Base-by-base conservation (phyloP, 176 grass and related monocot species). In the Bonia amplexicaulis region DNA sequence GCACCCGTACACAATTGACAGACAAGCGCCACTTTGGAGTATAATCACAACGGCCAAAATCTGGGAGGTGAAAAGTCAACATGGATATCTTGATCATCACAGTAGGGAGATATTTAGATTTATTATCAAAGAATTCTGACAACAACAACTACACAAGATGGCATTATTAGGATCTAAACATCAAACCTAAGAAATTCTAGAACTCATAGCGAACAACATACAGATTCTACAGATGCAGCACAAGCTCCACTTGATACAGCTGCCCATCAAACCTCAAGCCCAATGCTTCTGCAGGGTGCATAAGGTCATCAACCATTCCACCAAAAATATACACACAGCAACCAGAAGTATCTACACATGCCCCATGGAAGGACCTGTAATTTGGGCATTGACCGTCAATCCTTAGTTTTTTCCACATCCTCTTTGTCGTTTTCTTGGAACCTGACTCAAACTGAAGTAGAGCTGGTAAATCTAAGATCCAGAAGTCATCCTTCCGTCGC, bases 361-460 rank as follows among this genome's bases (percentile, higher is more conserved):
- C 90, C 19, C 93, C 93, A 86, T 99, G 96, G 54, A 99, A 99
- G 40, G 96, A 95, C 76, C 96, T 80, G 53, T 85, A 99, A 55
- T 77, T 82, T 67, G 86, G 91, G 81, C 69, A 80, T 42, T 95
- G 91, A 54, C 96, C 96, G 61, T 93, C 93, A 41, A 94, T 79
- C 64, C 17, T 80, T 58, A 92, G 90, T 27, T 55, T 88, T 84
- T 89, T 96, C 93, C 91, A 99, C 85, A 91, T 85, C 61, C 85
- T 87, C 81, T 84, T 99, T 23, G 58, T 54, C 72, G 88, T 59
- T 81, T 92, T 89, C 83, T 71, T 93, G 26, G 81, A 87, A 74
- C 86, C 91, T 54, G 91, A 83, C 73, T 86, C 83, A 13, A 87
- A 89, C 45, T 76, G 90, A 68, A 74, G 66, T 61, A 96, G 84